Evolutionary conservation across 2,329 filamentous ascomycete species (phyloP), one percentile per base, ranked within the genome.

Genomic region (Fusarium sp.): DNA sequence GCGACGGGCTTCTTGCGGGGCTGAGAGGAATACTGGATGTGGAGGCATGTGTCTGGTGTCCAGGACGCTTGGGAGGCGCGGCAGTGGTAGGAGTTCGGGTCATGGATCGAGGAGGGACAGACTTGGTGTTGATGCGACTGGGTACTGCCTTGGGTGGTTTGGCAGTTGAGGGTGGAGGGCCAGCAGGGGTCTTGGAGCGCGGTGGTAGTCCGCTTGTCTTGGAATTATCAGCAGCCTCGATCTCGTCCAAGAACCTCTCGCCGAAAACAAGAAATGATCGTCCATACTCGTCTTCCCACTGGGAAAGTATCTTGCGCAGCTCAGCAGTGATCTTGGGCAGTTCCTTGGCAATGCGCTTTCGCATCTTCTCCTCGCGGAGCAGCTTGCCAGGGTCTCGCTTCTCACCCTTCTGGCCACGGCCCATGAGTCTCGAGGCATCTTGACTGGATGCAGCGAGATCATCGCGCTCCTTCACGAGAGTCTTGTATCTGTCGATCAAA

Each of bases 301-400:
- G 83, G 77, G 95, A 92, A 28, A 99, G 86, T n/a, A 88, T 86
- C 78, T 90, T 95, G 70, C 88, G 88, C 62, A 99, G 82, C n/a
- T 98, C 94, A 1, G 87, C 87, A 61, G 95, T 90, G 45, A 99
- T 87, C 83, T 97, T 98, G 59, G 96, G 96, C 30, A 99, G 84
- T 77, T 99, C 96, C 80, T 98, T 99, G 27, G 94, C 88, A 67
- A 99, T 98, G 61, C 94, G 88, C 87, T 99, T 99, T 64, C 96
- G 90, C 93, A 97, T 97, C 87, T 98, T 99, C 82, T 99, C 96
- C 78, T 99, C 96, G 30, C 96, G 88, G 55, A 99, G 85, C 18
- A 99, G 86, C 81, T 97, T 96, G 53, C 94, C 95, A 4, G 96
- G 96, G 77, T 99, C 96, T 68, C 97, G 92, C 80, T 91, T 93